phyloP scores from a whole-genome alignment of 495 filamentous ascomycete species.

The Hamigera avellanea region DNA sequence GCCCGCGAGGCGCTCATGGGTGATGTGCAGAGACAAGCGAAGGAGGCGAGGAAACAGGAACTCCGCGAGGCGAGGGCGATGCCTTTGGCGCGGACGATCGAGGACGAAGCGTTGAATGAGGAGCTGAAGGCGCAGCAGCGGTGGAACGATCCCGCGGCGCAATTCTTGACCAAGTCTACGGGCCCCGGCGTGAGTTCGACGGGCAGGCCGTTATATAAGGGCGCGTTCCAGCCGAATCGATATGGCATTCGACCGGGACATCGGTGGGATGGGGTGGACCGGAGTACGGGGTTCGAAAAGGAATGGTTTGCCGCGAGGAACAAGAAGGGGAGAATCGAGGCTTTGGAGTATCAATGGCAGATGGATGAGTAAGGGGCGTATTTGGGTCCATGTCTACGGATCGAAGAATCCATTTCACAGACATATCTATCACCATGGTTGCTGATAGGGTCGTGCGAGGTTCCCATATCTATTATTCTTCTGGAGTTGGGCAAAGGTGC shows the following conservation, averaged over 20 bases:
- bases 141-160: constrained; percentile 91
- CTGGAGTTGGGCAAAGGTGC: too few species aligned
- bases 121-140: constrained; percentile 62
- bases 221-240: constrained; percentile 74
- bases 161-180: constrained; percentile 53
- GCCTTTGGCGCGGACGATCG: constrained; percentile 63
- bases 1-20: constrained; percentile 60
- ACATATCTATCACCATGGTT: too few species aligned
- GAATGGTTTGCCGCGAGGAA: constrained; percentile 88
- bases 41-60: constrained; percentile 45
- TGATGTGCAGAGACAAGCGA: constrained; percentile 62
- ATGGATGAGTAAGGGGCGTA: constrained; percentile 80
- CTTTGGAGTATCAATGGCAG: constrained; percentile 88
- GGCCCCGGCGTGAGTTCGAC: constrained; percentile 32
- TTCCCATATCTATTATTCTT: too few species aligned
- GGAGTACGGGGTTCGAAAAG: constrained; percentile 87
- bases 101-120: constrained; percentile 75
- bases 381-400: background rate
- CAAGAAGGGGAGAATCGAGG: constrained; percentile 54
- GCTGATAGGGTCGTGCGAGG: too few species aligned
- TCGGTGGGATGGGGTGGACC: constrained; percentile 95
- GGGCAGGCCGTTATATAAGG: constrained; percentile 68
- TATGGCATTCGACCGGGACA: constrained; percentile 90
- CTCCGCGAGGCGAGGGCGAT: constrained; percentile 70
- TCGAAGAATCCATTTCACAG: too few species aligned